Conservation (phyloP, 169 alveolate species). For the Cryptosporidium ubiquitum region DNA sequence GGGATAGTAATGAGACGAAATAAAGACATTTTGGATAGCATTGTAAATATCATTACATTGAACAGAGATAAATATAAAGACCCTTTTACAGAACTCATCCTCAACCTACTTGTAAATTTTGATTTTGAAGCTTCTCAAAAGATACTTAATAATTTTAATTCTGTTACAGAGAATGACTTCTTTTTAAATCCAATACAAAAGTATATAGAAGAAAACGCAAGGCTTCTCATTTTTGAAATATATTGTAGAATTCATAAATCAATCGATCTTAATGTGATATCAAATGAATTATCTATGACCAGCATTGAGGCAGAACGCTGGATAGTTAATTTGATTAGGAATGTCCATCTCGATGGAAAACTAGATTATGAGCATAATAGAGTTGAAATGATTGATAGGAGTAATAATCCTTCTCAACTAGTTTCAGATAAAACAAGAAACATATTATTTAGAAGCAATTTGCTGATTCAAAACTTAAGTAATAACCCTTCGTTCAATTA, state of each 20-base stretch:
- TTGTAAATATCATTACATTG: slow-evolving; percentile 38
- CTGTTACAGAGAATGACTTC: slow-evolving; percentile 84
- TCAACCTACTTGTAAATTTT: slow-evolving; percentile 87
- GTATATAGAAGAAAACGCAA: slow-evolving; percentile 87
- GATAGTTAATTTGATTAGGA: slow-evolving; percentile 90
- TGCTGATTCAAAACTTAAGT: slow-evolving; percentile 83
- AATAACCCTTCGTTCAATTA: slow-evolving; percentile 63
- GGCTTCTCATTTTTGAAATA: slow-evolving; percentile 89
- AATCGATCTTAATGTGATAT: slow-evolving; percentile 88
- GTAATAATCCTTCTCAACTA: slow-evolving; percentile 88
- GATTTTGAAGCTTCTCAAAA: slow-evolving; percentile 89
- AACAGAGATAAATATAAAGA: slow-evolving; percentile 82
- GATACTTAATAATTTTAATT: slow-evolving; percentile 1
- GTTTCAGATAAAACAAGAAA: slow-evolving; percentile 88
- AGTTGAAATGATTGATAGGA: slow-evolving; percentile 88
- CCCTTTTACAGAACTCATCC: slow-evolving; percentile 88
- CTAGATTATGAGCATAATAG: slow-evolving; percentile 91
- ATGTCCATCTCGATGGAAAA: slow-evolving; percentile 89
- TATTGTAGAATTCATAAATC: slow-evolving; percentile 92
- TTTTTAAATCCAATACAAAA: slow-evolving; percentile 87
- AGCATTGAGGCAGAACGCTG: slow-evolving; percentile 90
- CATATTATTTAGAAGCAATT: slow-evolving; percentile 83
- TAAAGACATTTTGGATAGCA: slow-evolving; percentile 59
- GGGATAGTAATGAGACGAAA: slow-evolving; percentile 72
- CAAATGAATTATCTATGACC: slow-evolving; percentile 87